phyloP scores from a whole-genome alignment of 257 asterid species.

The Solanum chilense region DNA sequence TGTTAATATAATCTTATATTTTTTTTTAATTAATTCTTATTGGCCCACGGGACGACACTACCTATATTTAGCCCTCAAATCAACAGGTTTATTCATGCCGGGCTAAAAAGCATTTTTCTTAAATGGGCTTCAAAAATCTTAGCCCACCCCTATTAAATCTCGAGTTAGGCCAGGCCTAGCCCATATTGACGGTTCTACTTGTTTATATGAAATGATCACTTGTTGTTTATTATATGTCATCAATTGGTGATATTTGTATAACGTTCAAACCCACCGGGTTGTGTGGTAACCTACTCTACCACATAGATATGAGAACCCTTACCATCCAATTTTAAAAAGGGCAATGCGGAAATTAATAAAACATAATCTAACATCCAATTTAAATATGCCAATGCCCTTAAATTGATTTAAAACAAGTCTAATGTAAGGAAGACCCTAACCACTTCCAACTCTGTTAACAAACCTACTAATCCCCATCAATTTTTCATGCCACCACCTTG shows the following conservation, averaged over 20 bases:
- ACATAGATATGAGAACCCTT: not conserved
- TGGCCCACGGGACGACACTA: no score
- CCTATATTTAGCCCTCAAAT: no score
- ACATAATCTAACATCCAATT: not conserved
- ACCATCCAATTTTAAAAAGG: not conserved
- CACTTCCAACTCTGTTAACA: not conserved
- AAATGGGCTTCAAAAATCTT: no score
- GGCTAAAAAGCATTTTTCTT: no score
- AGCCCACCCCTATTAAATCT: no score
- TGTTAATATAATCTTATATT: no score
- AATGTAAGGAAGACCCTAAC: not conserved
- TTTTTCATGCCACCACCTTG: not conserved
- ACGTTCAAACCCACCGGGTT: not conserved
- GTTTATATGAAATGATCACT: not conserved
- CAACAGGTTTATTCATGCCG: no score
- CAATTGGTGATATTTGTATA: not conserved
- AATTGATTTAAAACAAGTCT: not conserved
- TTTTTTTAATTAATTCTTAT: no score
- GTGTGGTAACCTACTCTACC: no score
- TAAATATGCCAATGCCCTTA: not conserved
- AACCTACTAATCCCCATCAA: not conserved
- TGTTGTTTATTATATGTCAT: no score
- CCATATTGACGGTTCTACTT: no score
- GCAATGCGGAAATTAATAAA: not conserved
- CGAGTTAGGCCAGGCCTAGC: no score